Evolutionary conservation across 495 filamentous ascomycete species (phyloP), one percentile per base, ranked within the genome.

Genomic region (Hypoxylon lenormandii): DNA sequence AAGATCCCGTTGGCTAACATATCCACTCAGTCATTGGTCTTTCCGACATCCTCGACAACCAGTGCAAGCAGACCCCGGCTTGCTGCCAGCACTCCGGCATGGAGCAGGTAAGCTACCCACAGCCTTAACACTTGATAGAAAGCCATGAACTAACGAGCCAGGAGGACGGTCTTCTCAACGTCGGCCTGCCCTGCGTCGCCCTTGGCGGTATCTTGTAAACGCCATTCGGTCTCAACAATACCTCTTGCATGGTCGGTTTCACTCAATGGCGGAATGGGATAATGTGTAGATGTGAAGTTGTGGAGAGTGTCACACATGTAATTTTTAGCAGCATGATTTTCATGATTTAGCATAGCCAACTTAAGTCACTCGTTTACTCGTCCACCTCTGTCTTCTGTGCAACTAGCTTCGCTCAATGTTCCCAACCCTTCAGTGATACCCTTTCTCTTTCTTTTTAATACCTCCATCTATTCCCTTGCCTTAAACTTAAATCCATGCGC

Each of bases 31-130:
- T 70, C 28, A 60, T 85, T 58, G 77, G 77, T 56, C 43, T 81
- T 28, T 56, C 78, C 51, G 81, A 85, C 58, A 30, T 82, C 40
- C 77, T 84, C 63, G 78, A 84, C 71, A 78, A 75, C 77, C 70
- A 81, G 72, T 85, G 83, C 79, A 83, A 84, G 76, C 81, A 84
- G 80, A 83, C 80, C 70, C 80, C 82, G 69, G 83, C 82, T 62
- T 84, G 83, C 77, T 85, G 82, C 74, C 79, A 81, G 64, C 74
- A 80, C 73, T 81, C 78, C 45, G 75, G 73, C 23, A 76, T 74
- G 63, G 65, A 56, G 28, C 78, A 82, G 64, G 78, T 81, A 64
- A 70, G 81, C 49, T 42, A 19, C 2, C 10, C 18, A 28, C 11
- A 19, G 12, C 8, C 21, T 12, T 11, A n/a, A n/a, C 2, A 30